Evolutionary conservation across 495 filamentous ascomycete species (phyloP).

Genomic region (Neurospora sp.): DNA sequence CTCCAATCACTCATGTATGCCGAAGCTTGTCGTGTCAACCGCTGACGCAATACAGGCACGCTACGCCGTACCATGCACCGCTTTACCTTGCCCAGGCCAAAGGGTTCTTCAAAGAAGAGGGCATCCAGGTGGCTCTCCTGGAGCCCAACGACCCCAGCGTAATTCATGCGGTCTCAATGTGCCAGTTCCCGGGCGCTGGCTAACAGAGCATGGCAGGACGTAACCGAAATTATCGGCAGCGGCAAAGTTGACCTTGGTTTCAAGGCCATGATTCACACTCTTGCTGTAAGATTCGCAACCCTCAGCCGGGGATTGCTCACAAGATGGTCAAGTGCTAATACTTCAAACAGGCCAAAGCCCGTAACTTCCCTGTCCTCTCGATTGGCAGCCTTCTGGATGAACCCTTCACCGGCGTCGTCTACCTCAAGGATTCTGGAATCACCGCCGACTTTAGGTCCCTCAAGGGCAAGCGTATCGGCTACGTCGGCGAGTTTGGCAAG

Average conservation of each 20-base stretch:
- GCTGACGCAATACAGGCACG: constrained; percentile 41
- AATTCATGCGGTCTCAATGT: constrained; percentile 10
- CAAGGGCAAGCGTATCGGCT: constrained; percentile 62
- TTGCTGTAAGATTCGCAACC: constrained; percentile 37
- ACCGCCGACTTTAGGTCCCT: constrained; percentile 53
- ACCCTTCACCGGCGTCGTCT: constrained; percentile 63
- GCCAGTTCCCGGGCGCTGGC: neutral
- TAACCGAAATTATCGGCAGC: constrained; percentile 63
- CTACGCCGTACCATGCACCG: constrained; percentile 63
- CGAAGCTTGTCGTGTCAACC: constrained; percentile 2
- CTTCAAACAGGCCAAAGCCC: constrained; percentile 49
- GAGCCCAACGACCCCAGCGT: constrained; percentile 60
- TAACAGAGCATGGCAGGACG: constrained; percentile 28
- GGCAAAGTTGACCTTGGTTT: constrained; percentile 63
- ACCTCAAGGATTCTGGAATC: constrained; percentile 58
- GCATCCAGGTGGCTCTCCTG: constrained; percentile 58
- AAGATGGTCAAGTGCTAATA: neutral
- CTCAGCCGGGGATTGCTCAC: neutral
- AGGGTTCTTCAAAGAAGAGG: constrained; percentile 60
- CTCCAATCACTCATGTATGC: constrained; percentile 3
- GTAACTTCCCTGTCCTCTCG: constrained; percentile 55
- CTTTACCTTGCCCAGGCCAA: constrained; percentile 60
- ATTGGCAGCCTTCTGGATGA: constrained; percentile 61
- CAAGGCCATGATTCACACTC: constrained; percentile 68
- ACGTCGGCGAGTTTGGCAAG: constrained; percentile 67